Conservation (phyloP, 768 basidiomycete genomes). For the Pleurotus sapidus region DNA sequence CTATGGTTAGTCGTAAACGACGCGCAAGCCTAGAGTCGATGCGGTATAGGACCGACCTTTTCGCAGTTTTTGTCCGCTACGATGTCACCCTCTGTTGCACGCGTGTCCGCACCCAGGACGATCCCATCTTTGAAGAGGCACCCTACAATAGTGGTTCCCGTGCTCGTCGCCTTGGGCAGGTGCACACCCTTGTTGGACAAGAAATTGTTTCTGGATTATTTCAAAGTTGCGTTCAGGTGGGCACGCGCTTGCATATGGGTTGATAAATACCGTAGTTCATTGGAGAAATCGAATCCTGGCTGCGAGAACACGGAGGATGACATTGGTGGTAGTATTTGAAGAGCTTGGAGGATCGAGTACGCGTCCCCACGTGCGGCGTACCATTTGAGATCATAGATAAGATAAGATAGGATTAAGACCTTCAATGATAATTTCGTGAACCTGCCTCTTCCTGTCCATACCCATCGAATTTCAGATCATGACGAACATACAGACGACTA, state of each 20-base stretch:
- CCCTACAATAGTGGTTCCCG: slow-evolving; percentile 97
- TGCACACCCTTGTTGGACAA: slow-evolving; percentile 67
- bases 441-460: no score
- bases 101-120: slow-evolving; percentile 93
- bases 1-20: slow-evolving; percentile 34
- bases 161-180: slow-evolving; percentile 83
- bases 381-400: background rate
- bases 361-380: background rate
- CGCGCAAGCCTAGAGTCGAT: background rate
- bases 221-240: background rate
- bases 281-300: slow-evolving; percentile 78
- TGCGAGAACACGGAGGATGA: slow-evolving; percentile 41
- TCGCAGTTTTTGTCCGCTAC: slow-evolving; percentile 99
- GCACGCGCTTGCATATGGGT: no score
- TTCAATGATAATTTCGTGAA: no score
- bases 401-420: background rate
- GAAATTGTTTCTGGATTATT: slow-evolving; percentile 62
- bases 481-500: slow-evolving; percentile 69
- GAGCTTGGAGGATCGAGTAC: background rate
- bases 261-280: slow-evolving; percentile 54
- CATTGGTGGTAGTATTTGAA: slow-evolving; percentile 35
- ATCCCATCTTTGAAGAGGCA: slow-evolving; percentile 92
- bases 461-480: slow-evolving; percentile 10
- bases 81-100: slow-evolving; percentile 92
- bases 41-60: slow-evolving; percentile 61